Conservation (phyloP, 2,329 filamentous ascomycete genomes). For the Didymella keratinophila region DNA sequence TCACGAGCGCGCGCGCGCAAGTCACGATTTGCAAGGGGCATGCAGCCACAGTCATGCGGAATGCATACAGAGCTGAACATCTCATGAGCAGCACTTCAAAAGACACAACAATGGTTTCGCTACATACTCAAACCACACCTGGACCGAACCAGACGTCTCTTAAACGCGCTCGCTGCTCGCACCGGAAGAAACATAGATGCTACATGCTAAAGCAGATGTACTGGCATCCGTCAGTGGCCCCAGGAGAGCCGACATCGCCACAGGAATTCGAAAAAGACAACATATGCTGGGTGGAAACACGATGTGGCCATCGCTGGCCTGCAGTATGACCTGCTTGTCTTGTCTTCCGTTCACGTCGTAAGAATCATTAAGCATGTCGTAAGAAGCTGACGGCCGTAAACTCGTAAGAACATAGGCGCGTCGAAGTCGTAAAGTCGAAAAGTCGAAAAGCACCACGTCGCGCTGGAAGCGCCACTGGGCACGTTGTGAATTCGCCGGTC, state of each 20-base stretch:
- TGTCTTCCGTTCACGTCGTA: conserved; percentile 61
- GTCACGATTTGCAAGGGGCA: conserved; percentile 16
- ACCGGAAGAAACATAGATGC: conserved; percentile 15
- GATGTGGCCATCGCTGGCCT: conserved; percentile 59
- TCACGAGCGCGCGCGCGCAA: conserved; percentile 16
- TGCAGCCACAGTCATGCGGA: conserved; percentile 14
- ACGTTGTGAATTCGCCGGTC: conserved; percentile 36
- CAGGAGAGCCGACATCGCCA: conserved; percentile 5
- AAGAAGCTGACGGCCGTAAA: conserved; percentile 51
- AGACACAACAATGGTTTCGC: conserved; percentile 4
- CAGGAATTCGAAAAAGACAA: conserved; percentile 24
- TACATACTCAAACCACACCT: conserved; percentile 10
- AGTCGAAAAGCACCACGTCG: conserved; percentile 34
- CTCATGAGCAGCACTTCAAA: neutral
- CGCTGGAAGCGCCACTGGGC: conserved; percentile 30
- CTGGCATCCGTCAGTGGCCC: conserved; percentile 1
- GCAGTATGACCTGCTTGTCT: conserved; percentile 56
- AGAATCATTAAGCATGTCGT: conserved; percentile 60
- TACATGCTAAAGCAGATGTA: conserved; percentile 16
- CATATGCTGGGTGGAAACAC: conserved; percentile 47
- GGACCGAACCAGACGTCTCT: conserved; percentile 10
- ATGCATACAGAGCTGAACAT: conserved; percentile 4
- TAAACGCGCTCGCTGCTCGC: conserved; percentile 15
- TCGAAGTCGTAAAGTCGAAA: conserved; percentile 39
- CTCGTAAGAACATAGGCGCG: conserved; percentile 46